A percentile compares a stretch with the other conserved stretches of the same genome.
Conservation (phyloP, 192 early-diverging fungal genomes). For the Entomortierella lignicola region DNA sequence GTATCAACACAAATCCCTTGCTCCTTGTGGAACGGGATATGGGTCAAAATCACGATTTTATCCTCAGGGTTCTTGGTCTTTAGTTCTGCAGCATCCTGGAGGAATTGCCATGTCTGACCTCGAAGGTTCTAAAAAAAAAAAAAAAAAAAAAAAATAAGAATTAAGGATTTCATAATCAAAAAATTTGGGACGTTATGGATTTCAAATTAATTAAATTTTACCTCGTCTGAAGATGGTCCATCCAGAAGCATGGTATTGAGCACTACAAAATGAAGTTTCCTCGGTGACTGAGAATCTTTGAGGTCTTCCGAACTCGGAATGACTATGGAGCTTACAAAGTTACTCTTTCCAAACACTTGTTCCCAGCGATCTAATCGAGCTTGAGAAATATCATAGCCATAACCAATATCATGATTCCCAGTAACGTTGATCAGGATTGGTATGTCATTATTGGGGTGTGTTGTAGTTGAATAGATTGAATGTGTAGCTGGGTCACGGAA, state of each 20-base stretch:
- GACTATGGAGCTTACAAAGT: conserved; percentile 31
- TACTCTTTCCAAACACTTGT: conserved; percentile 66
- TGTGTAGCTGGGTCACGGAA: conserved; percentile 48
- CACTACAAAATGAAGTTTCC: conserved; percentile 31
- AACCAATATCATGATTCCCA: conserved; percentile 78
- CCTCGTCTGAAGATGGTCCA: conserved; percentile 56
- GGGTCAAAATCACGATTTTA: conserved; percentile 66
- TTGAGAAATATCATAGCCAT: conserved; percentile 66
- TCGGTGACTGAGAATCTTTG: not conserved
- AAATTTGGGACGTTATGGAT: not conserved
- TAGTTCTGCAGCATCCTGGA: conserved; percentile 49
- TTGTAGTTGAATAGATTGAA: not conserved
- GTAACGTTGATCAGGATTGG: conserved; percentile 62
- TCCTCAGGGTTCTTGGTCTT: conserved; percentile 38
- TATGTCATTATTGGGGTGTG: not conserved
- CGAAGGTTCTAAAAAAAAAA: conserved; percentile 50
- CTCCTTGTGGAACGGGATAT: conserved; percentile 72
- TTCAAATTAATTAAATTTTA: conserved; percentile 4
- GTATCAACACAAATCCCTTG: conserved; percentile 62
- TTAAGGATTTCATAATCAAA: no score
- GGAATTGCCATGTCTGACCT: conserved; percentile 65
- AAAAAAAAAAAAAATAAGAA: no score
- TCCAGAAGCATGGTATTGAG: conserved; percentile 58
- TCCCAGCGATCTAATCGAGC: conserved; percentile 63
- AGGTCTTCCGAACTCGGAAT: conserved; percentile 2